These are phyloP conservation scores for Linnemannia zychae DNA, from an alignment of 192 early-diverging fungal species.

Conservation along the genomic window DNA sequence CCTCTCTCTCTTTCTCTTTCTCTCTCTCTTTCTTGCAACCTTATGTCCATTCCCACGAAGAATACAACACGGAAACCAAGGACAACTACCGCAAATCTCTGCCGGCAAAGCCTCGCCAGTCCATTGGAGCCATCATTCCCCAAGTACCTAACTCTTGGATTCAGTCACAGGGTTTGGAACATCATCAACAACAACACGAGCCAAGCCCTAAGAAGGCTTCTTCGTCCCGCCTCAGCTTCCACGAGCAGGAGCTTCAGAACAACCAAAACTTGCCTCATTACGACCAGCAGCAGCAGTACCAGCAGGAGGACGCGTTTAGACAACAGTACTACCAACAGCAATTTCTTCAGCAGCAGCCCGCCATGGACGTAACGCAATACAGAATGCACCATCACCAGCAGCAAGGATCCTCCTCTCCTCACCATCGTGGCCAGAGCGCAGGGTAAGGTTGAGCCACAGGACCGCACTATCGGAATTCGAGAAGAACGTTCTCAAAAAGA, in stretches of 20 bases:
- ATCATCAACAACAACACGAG: conserved; percentile 25
- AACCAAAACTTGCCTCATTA: conserved; percentile 29
- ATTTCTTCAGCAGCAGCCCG: conserved; percentile 41
- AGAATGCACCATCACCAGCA: conserved; percentile 23
- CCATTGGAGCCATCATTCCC: conserved; percentile 42
- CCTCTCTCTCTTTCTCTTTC: no score
- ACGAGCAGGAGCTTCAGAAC: conserved; percentile 33
- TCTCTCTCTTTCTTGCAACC: neutral
- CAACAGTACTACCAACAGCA: conserved; percentile 55
- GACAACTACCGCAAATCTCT: conserved; percentile 47
- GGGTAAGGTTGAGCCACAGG: conserved; percentile 17
- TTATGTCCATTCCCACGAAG: conserved; percentile 9
- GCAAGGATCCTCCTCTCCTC: conserved; percentile 41
- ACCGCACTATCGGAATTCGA: neutral
- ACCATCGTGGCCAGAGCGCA: conserved; percentile 41
- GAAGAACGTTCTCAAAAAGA: neutral
- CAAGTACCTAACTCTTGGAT: conserved; percentile 56
- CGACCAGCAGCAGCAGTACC: conserved; percentile 45
- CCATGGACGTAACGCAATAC: conserved; percentile 19
- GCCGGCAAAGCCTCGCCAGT: conserved; percentile 49
- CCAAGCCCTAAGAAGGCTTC: conserved; percentile 21
- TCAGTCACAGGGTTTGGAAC: conserved; percentile 35
- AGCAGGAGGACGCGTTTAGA: conserved; percentile 50
- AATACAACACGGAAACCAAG: conserved; percentile 18
- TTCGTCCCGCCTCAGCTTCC: conserved; percentile 42